Conservation (phyloP, 768 basidiomycete species). For the Hirschioporus abietinus region DNA sequence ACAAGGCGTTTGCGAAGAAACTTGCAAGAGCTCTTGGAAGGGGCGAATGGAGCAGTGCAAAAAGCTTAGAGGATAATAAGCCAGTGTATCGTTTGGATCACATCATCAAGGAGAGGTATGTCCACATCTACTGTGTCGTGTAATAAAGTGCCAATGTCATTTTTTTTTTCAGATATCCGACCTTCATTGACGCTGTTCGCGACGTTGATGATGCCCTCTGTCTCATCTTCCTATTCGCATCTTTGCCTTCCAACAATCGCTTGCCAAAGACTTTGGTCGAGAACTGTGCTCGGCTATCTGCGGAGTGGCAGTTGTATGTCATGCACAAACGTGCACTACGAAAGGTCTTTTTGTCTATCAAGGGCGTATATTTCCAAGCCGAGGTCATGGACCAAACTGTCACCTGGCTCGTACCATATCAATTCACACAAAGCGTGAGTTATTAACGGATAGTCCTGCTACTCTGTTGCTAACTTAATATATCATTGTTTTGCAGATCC, state of each 20-base stretch:
- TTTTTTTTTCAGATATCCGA: slow-evolving; percentile 70
- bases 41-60: slow-evolving; percentile 93
- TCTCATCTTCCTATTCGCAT: slow-evolving; percentile 90
- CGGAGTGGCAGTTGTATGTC: slow-evolving; percentile 96
- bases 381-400: slow-evolving; percentile 89
- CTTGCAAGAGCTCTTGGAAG: slow-evolving; percentile 88
- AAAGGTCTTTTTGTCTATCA: slow-evolving; percentile 94
- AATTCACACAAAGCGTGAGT: slow-evolving; percentile 89
- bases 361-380: slow-evolving; percentile 97
- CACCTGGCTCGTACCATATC: slow-evolving; percentile 96
- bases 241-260: slow-evolving; percentile 80
- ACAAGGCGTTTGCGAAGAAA: slow-evolving; percentile 98
- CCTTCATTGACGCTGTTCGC: slow-evolving; percentile 90
- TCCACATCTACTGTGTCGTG: slow-evolving; percentile 7
- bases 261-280: slow-evolving; percentile 80
- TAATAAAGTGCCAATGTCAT: background rate
- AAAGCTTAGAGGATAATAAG: slow-evolving; percentile 88
- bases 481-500: slow-evolving; percentile 51
- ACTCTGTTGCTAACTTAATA: slow-evolving; percentile 9
- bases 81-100: slow-evolving; percentile 92
- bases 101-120: slow-evolving; percentile 92
- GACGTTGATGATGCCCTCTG: slow-evolving; percentile 97
- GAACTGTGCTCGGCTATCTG: slow-evolving; percentile 83
- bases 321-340: slow-evolving; percentile 82
- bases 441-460: background rate